phyloP scores from a whole-genome alignment of 2,329 filamentous ascomycete species.

The Sarocladium oryzae region DNA sequence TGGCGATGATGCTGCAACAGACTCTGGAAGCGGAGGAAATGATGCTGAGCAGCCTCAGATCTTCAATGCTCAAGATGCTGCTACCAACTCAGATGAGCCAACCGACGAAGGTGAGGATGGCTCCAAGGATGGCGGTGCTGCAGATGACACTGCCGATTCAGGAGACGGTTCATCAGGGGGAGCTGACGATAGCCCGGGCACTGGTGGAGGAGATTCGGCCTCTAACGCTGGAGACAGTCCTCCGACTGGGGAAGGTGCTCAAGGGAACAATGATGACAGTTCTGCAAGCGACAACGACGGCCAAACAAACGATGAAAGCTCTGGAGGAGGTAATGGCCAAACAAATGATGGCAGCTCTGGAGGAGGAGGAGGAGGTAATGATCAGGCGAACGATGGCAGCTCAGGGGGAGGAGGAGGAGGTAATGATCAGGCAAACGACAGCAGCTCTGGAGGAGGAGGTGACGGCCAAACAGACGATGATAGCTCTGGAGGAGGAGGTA shows the following conservation, averaged over 20 bases:
- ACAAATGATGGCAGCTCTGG: not conserved
- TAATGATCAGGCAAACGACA: not conserved
- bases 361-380: not conserved
- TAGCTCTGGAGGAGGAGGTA: not conserved
- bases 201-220: not conserved
- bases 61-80: no score
- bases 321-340: not conserved
- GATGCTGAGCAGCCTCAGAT: not conserved
- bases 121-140: not conserved
- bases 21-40: not conserved
- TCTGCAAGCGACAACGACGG: no score
- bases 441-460: not conserved
- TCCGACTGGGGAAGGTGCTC: not conserved
- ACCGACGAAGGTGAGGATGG: not conserved
- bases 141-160: not conserved
- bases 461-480: not conserved
- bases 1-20: not conserved
- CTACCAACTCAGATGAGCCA: no score
- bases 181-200: not conserved
- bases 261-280: no score
- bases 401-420: not conserved
- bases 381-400: not conserved
- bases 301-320: not conserved
- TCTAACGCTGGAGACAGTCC: not conserved
- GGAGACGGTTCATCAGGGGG: no score